phyloP scores from a whole-genome alignment of 2,329 filamentous ascomycete species.

The Alternaria sp. region DNA sequence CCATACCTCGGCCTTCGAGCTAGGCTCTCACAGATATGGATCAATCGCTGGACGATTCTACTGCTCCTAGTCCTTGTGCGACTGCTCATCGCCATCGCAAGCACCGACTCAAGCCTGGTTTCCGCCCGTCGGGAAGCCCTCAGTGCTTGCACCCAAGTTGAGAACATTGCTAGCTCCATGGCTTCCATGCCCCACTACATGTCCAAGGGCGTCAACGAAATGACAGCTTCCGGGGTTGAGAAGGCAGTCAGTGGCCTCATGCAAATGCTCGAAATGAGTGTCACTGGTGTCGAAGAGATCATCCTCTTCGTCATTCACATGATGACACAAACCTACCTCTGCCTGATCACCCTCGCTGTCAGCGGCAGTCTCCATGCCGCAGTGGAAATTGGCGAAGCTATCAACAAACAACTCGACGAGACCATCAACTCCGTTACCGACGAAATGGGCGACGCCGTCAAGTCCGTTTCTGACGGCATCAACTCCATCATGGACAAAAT shows the following conservation, averaged over 20 bases:
- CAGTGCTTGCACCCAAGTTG: slow-evolving; percentile 88
- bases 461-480: slow-evolving; percentile 46
- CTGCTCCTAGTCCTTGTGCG: slow-evolving; percentile 85
- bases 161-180: slow-evolving; percentile 93
- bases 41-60: slow-evolving; percentile 96
- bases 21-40: slow-evolving; percentile 93
- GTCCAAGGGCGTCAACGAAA: slow-evolving; percentile 84
- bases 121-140: slow-evolving; percentile 83
- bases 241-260: slow-evolving; percentile 83
- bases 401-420: slow-evolving; percentile 68
- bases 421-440: slow-evolving; percentile 67
- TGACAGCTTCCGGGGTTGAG: slow-evolving; percentile 82
- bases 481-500: slow-evolving; percentile 54
- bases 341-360: slow-evolving; percentile 84
- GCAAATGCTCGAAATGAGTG: slow-evolving; percentile 76
- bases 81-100: slow-evolving; percentile 77
- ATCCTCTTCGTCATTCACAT: slow-evolving; percentile 93
- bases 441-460: slow-evolving; percentile 55
- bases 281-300: slow-evolving; percentile 86
- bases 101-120: slow-evolving; percentile 76
- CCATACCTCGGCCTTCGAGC: slow-evolving; percentile 92
- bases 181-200: slow-evolving; percentile 98
- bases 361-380: slow-evolving; percentile 79
- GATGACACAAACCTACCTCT: slow-evolving; percentile 88
- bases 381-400: slow-evolving; percentile 68